Evolutionary conservation across 257 asterid genomes (phyloP), one percentile per base, ranked within the genome.

Genomic region (Anisodus tanguticus): DNA sequence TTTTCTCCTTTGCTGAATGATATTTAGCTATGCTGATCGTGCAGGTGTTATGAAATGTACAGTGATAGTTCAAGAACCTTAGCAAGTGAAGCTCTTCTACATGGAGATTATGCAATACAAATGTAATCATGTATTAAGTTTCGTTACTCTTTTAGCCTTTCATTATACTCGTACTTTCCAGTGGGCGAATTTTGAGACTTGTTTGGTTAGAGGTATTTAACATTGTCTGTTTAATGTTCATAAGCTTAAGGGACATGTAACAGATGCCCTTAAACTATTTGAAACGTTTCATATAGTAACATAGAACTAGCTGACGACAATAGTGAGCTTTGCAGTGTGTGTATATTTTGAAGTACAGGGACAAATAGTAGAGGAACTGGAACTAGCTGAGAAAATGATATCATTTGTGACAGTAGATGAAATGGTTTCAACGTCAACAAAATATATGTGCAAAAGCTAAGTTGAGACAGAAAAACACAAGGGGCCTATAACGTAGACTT

Each of bases 11-110:
- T 77, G 82, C 31, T 77, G 26, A 53, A 51, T 74, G 26, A 53
- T 15, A 31, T 26, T 8, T 2, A 15, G 15, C 64, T 53, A 26
- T 31, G 82, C 15, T 53, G 43, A 77, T 77, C 53, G 78, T 41
- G 82, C 64, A 77, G 82, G 64, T 77, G 64, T 3, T 53, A 2
- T 31, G 49, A 54, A 31, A 77, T 77, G 82, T 77, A 77, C 49
- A 77, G 64, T 77, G 49, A 77, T 15, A 53, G 63, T 53, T 77
- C 64, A 53, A 26, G 9, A 77, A 76, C 63, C 43, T 13, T 76
- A 76, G 41, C 64, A 53, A 26, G 64, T 53, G 26, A 53, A 51
- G 82, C 82, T 69, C 35, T 16, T 69, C 15, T 2, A 5, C 4
- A 9, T 15, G 64, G 31, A 77, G 82, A 26, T 77, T 7, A 5